These are phyloP conservation scores for Cucumis variabilis DNA, from an alignment of 331 rosid species.

Conservation along the genomic window DNA sequence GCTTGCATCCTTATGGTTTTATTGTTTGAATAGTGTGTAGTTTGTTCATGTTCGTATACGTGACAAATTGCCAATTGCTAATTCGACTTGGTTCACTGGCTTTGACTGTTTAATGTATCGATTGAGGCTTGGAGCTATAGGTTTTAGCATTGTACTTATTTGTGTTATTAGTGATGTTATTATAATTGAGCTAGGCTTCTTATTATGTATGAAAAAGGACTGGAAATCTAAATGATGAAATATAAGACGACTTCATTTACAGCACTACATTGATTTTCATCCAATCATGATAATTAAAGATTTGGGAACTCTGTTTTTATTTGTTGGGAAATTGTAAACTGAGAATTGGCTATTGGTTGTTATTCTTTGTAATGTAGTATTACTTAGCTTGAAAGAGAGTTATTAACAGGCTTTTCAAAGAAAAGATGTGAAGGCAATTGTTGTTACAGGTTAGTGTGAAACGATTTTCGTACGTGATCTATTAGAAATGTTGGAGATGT, in stretches of 20 bases:
- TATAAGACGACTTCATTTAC: neutral
- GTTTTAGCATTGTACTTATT: neutral
- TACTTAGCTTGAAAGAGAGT: conserved; percentile 62
- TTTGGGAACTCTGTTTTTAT: neutral
- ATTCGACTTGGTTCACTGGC: too few species aligned
- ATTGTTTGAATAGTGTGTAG: too few species aligned
- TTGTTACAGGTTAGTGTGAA: conserved; percentile 63
- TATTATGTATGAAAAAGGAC: neutral
- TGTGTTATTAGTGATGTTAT: neutral
- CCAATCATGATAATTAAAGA: neutral
- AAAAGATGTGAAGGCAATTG: conserved; percentile 91
- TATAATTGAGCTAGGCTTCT: neutral
- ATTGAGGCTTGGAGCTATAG: neutral
- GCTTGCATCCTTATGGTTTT: too few species aligned
- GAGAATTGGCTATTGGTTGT: neutral
- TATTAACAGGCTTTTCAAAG: conserved; percentile 74
- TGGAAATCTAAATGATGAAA: neutral
- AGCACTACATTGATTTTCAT: neutral
- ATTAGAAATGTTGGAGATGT: too few species aligned
- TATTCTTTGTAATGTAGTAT: conserved; percentile 1
- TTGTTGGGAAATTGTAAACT: neutral
- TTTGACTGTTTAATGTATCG: neutral
- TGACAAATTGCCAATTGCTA: too few species aligned
- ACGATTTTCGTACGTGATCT: neutral
- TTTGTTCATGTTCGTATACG: too few species aligned